A percentile compares a stretch with the other conserved stretches of the same genome.
phyloP scores from a whole-genome alignment of 1,284 basidiomycete species.

The Fomes fomentarius region DNA sequence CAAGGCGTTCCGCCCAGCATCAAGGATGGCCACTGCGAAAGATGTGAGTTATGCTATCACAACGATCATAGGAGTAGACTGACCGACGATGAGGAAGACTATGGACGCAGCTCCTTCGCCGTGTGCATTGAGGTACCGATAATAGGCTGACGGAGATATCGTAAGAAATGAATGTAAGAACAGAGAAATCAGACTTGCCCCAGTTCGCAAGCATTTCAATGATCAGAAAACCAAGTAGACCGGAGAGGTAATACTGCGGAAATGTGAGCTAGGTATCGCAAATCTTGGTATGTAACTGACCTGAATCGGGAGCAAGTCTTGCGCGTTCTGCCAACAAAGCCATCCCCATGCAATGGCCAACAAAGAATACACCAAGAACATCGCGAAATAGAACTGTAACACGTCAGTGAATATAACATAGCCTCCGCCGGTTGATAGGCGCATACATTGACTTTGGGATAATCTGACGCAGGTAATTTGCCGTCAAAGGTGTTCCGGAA shows the following conservation, averaged over 20 bases:
- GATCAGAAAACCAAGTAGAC: slow-evolving; percentile 85
- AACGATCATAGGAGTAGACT: slow-evolving; percentile 26
- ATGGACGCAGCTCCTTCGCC: slow-evolving; percentile 76
- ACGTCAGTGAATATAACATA: neutral
- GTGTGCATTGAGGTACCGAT: slow-evolving; percentile 89
- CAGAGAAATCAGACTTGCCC: slow-evolving; percentile 46
- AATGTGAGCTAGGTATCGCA: neutral
- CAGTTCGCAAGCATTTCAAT: slow-evolving; percentile 94
- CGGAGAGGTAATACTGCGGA: slow-evolving; percentile 91
- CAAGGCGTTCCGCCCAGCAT: slow-evolving; percentile 91
- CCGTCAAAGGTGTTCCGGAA: slow-evolving; percentile 93
- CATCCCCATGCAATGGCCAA: slow-evolving; percentile 82
- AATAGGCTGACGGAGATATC: no score
- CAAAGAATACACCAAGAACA: slow-evolving; percentile 78
- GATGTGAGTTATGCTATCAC: neutral
- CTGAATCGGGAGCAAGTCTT: slow-evolving; percentile 87
- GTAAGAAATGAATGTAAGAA: neutral
- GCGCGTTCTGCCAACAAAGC: slow-evolving; percentile 81
- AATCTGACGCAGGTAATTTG: slow-evolving; percentile 90
- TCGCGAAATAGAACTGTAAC: slow-evolving; percentile 82
- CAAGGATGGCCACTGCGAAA: slow-evolving; percentile 80
- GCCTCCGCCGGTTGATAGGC: neutral
- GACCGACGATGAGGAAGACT: slow-evolving; percentile 85
- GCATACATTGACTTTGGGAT: slow-evolving; percentile 94
- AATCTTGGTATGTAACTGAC: slow-evolving; percentile 40